These are phyloP conservation scores for Kodamaea neixiangensis DNA, from an alignment of 805 yeast genomes.

Conservation along the genomic window DNA sequence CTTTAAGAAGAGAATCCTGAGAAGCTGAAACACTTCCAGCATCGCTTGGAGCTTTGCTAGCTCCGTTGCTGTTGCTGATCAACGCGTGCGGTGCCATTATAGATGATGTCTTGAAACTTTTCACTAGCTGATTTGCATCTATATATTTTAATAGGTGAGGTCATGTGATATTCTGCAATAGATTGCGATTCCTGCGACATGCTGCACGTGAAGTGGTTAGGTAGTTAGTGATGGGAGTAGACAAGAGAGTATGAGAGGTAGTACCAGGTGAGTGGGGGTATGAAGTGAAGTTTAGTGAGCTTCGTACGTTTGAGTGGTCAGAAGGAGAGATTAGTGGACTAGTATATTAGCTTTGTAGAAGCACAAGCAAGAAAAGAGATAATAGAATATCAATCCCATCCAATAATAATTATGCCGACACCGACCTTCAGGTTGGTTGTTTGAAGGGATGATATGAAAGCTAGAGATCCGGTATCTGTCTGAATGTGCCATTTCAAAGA, in stretches of 20 bases:
- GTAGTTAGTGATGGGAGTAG: background rate
- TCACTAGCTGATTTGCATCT: background rate
- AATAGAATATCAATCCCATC: no score
- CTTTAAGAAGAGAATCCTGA: constrained; percentile 2
- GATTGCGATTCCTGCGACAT: constrained; percentile 1
- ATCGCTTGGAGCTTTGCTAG: constrained; percentile 1
- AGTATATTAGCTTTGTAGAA: no score
- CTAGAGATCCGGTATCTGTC: no score
- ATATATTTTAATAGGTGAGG: background rate
- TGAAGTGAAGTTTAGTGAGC: no score
- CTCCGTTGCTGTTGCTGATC: background rate
- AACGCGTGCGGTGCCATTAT: constrained; percentile 3
- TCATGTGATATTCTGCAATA: constrained; percentile 10
- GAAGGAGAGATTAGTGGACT: no score
- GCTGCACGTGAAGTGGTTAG: background rate
- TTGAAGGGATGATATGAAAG: no score
- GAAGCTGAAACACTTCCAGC: background rate
- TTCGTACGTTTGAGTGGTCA: no score
- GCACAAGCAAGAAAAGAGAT: no score
- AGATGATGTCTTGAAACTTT: background rate
- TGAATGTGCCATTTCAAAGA: no score
- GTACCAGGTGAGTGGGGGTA: background rate
- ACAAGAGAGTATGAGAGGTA: background rate
- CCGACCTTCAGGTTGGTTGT: no score
- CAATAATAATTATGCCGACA: no score